Conservation (phyloP, 106 monocot species). For the Phalaenopsis aphrodite region DNA sequence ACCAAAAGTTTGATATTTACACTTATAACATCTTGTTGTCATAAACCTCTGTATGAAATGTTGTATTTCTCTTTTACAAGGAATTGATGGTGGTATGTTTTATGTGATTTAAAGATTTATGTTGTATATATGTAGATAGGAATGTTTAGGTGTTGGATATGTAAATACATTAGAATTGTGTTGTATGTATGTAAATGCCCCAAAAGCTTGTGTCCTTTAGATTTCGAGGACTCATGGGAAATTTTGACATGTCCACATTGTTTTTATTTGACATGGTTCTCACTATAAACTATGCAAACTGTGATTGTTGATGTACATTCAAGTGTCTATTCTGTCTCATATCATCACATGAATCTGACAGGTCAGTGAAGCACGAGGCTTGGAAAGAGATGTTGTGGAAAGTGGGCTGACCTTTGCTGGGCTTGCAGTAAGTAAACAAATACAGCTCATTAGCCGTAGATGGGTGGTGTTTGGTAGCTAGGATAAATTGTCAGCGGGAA, state of each 20-base stretch:
- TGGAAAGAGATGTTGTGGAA: slow-evolving; percentile 26
- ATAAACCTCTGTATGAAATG: too few relatives aligned
- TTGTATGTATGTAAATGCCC: too few relatives aligned
- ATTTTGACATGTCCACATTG: neutral
- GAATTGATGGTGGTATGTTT: too few relatives aligned
- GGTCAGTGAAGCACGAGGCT: slow-evolving; percentile 26
- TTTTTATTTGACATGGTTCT: neutral
- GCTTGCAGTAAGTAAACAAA: slow-evolving; percentile 19
- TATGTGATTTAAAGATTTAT: too few relatives aligned
- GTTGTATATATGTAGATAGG: too few relatives aligned
- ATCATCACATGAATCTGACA: slow-evolving; percentile 8
- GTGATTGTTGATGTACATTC: neutral
- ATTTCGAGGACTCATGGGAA: neutral
- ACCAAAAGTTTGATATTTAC: too few relatives aligned
- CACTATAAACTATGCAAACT: neutral
- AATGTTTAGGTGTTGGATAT: too few relatives aligned
- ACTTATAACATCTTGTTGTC: too few relatives aligned
- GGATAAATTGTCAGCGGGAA: neutral
- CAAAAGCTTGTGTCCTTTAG: neutral
- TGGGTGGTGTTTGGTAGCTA: neutral
- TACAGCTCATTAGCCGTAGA: neutral
- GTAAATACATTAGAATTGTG: too few relatives aligned
- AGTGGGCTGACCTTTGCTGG: slow-evolving; percentile 24
- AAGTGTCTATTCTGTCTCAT: neutral
- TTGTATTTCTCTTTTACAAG: too few relatives aligned